These are phyloP conservation scores for Chaetomiaceae sp. DNA, from an alignment of 2,329 filamentous ascomycete genomes.

Conservation along the genomic window DNA sequence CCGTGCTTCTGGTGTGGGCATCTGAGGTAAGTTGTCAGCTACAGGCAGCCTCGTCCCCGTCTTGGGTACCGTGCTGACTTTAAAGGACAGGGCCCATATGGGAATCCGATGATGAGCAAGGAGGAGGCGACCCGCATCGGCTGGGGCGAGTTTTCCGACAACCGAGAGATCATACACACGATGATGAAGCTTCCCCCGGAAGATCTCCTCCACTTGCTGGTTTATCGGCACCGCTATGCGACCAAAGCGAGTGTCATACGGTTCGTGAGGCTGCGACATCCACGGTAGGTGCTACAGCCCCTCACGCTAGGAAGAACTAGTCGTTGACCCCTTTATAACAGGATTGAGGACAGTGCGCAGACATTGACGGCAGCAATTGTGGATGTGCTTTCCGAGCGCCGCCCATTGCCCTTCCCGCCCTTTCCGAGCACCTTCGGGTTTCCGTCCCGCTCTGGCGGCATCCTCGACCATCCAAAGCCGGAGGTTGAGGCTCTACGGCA, in stretches of 20 bases:
- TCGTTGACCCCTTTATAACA: no score
- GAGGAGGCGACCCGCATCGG: conserved; percentile 25
- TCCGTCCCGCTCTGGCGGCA: conserved; percentile 13
- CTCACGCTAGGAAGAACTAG: neutral
- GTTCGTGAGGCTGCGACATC: conserved; percentile 36
- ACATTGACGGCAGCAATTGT: conserved; percentile 11
- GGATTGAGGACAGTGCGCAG: no score
- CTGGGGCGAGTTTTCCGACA: conserved; percentile 26
- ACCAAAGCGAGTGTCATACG: conserved; percentile 39
- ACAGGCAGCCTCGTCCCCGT: neutral
- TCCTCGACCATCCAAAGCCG: conserved; percentile 11
- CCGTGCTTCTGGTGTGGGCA: conserved; percentile 23
- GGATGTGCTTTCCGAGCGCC: conserved; percentile 20
- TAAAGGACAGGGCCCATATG: no score
- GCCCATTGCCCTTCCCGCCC: neutral
- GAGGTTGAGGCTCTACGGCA: conserved; percentile 9
- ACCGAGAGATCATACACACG: conserved; percentile 31
- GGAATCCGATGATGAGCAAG: neutral
- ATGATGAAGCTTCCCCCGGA: conserved; percentile 44
- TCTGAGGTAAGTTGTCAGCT: conserved; percentile 12
- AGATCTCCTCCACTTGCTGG: conserved; percentile 44
- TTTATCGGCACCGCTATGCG: conserved; percentile 39
- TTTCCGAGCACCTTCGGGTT: conserved; percentile 6
- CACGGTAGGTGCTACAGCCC: conserved; percentile 18
- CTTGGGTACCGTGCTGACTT: no score